Percentiles rank a stretch among this genome's conserved stretches.
phyloP scores from a whole-genome alignment of 441 rosid genomes.

The Populus hybrid region DNA sequence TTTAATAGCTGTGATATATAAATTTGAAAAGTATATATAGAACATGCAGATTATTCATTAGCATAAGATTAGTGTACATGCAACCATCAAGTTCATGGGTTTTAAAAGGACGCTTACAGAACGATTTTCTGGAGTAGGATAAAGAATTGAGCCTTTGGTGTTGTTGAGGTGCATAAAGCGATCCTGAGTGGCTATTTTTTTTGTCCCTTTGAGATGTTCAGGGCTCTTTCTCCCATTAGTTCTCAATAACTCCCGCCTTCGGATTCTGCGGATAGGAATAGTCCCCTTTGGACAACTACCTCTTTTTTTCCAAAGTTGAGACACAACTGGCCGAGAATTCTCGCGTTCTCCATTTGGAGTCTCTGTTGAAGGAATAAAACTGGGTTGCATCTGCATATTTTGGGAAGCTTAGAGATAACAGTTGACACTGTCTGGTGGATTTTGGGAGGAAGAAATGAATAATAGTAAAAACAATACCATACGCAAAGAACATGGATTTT shows the following conservation, averaged over 20 bases:
- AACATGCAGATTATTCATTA: not conserved
- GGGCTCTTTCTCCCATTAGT: not conserved
- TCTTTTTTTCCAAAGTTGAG: not conserved
- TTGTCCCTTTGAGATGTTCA: not conserved
- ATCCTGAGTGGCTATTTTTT: not conserved
- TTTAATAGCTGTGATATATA: no score
- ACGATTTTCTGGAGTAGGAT: not conserved
- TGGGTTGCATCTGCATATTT: not conserved
- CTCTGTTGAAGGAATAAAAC: not conserved
- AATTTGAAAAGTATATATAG: no score
- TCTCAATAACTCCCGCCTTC: not conserved
- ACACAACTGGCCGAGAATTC: not conserved
- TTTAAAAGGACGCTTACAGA: constrained; percentile 20
- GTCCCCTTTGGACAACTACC: not conserved
- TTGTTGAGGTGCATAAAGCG: not conserved
- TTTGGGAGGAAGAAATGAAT: not conserved
- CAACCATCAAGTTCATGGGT: not conserved
- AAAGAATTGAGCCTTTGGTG: not conserved
- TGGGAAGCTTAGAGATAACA: not conserved
- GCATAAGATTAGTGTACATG: not conserved
- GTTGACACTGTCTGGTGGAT: not conserved
- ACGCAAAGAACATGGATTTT: not conserved
- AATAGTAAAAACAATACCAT: not conserved
- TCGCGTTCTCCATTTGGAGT: not conserved
- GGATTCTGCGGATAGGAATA: constrained; percentile 6